Base-by-base conservation (phyloP, 2,329 filamentous ascomycete genomes). In the Diaporthe sp. region DNA sequence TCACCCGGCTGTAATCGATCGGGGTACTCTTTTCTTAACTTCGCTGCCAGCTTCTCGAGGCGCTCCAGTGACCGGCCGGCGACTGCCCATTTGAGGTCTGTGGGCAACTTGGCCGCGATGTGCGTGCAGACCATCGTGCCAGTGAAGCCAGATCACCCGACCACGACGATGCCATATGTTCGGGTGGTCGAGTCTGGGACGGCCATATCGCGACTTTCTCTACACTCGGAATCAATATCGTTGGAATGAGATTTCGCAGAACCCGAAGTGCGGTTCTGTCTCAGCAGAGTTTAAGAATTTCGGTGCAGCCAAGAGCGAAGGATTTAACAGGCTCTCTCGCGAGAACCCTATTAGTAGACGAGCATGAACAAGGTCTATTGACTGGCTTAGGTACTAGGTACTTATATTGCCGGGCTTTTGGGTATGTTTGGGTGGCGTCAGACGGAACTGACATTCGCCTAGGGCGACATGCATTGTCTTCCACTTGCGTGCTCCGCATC, bases 1-100 rank as follows among this genome's bases (percentile, higher is more conserved):
- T 70, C 35, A 56, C 68, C 68, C 58, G 47, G 68, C 35, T 70
- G 68, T 25, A 70, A 25, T 58, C 59, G 59, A 44, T 70, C 68
- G 51, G 68, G 68, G 32, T 55, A 70, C 68, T 70, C 51, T n/a
- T 56, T 35, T 10, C 25, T 58, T 10, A 70, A 25, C 8, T 47
- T 70, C 12, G 35, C 37, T 42, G 68, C 51, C 51, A 70, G 35
- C 37, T n/a, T 44, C 27, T 70, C 68, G 19, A 70, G 68, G 15
- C 68, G 47, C 22, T 58, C 32, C 9, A 9, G 30, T 32, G 66
- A 70, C 19, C 66, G 68, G 35, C 68, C 51, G n/a, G 25, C 68
- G 51, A 70, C 25, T 39, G 51, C 19, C 68, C 68, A 58, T 47
- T 7, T 55, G 51, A 58, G 68, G 19, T 44, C 58, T 19, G 25